Evolutionary conservation across 1,284 basidiomycete genomes (phyloP).

Genomic region (Amylostereum areolatum): DNA sequence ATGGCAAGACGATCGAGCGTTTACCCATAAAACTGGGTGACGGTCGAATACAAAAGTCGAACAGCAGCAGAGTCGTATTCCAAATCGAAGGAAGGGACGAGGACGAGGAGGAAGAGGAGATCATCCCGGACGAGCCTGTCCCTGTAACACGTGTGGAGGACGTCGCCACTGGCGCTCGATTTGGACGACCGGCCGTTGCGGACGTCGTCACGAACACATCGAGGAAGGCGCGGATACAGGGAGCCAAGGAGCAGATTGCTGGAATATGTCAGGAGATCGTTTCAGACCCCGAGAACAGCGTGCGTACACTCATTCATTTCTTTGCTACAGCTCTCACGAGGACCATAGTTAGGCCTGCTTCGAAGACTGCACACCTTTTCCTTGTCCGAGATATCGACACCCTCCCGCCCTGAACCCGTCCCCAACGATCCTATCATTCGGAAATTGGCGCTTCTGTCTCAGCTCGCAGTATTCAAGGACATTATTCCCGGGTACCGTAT

Average conservation of each 20-base stretch:
- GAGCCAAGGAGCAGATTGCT: conserved; percentile 88
- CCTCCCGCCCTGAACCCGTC: conserved; percentile 60
- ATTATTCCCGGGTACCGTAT: conserved; percentile 91
- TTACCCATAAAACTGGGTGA: conserved; percentile 84
- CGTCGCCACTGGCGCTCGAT: conserved; percentile 70
- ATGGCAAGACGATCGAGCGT: conserved; percentile 51
- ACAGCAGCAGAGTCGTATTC: conserved; percentile 24
- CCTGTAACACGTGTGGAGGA: conserved; percentile 42
- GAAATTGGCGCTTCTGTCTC: conserved; percentile 84
- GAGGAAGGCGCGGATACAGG: conserved; percentile 62
- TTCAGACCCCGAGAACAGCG: conserved; percentile 79
- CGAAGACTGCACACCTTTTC: conserved; percentile 85
- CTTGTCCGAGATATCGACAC: conserved; percentile 61
- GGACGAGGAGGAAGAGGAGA: conserved; percentile 35
- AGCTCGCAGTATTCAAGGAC: conserved; percentile 94
- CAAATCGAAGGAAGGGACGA: conserved; percentile 33
- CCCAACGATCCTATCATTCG: conserved; percentile 80
- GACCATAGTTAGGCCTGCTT: conserved; percentile 70
- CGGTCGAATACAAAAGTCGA: conserved; percentile 62
- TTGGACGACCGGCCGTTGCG: conserved; percentile 75
- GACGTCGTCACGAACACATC: conserved; percentile 70
- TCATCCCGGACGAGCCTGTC: conserved; percentile 21
- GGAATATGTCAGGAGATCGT: conserved; percentile 85
- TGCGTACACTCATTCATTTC: conserved; percentile 30
- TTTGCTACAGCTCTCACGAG: conserved; percentile 14